Conservation (phyloP, 257 asterid genomes). For the Nicotiana undulata region DNA sequence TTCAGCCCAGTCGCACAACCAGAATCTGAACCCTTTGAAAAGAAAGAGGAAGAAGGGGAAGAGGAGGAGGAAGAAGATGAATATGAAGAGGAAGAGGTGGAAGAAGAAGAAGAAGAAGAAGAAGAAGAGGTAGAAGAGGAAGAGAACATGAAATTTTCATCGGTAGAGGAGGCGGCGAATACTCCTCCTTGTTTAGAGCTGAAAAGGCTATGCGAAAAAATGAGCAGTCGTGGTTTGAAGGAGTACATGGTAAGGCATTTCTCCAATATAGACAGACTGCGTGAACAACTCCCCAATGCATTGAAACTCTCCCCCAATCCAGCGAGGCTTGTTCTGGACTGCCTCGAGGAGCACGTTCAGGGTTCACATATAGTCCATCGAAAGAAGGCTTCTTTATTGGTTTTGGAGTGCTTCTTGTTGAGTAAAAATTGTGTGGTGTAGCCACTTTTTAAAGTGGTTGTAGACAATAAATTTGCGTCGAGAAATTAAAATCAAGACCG, state of each 20-base stretch:
- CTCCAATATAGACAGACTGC: constrained; percentile 27
- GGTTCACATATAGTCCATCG: not conserved
- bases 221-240: constrained; percentile 50
- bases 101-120: not conserved
- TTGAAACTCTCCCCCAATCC: constrained; percentile 48
- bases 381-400: constrained; percentile 62
- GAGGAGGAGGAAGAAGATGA: not conserved
- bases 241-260: constrained; percentile 38
- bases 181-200: constrained; percentile 30
- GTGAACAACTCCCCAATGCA: constrained; percentile 62
- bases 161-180: not conserved
- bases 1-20: not conserved
- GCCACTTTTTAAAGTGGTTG: no score
- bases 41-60: constrained; percentile 1
- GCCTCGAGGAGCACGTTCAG: constrained; percentile 38
- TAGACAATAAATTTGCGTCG: no score
- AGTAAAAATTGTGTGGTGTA: no score
- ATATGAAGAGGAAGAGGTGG: not conserved
- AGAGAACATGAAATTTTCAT: not conserved
- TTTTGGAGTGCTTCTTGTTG: constrained; percentile 67
- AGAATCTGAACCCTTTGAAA: not conserved
- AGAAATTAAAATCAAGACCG: no score
- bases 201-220: constrained; percentile 39
- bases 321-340: constrained; percentile 51
- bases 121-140: no score